Base-by-base conservation (phyloP, 139 green algal genomes). In the Volvox reticuliferus region DNA sequence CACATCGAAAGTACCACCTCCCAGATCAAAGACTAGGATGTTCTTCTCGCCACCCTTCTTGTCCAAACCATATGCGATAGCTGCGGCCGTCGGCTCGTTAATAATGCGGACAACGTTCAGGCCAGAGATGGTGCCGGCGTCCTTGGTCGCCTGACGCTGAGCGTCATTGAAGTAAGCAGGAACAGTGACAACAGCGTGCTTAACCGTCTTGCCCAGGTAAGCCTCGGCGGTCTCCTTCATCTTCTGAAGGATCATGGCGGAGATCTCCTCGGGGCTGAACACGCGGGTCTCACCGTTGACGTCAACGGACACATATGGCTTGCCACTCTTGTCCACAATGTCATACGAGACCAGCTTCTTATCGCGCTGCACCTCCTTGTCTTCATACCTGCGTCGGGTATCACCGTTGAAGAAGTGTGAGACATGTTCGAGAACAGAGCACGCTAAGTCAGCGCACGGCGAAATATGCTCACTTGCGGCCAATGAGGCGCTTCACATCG, bases 131-230 rank as follows among this genome's bases (percentile, higher is more conserved):
- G 92, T 95, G 79, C 96, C 96, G 14, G 97, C 96, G 86, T 99
- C 98, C 95, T 99, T 99, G 90, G 98, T 99, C 30, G 86, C 86
- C 86, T 90, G 86, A 30, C 98, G 94, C 96, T 99, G 98, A 0
- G 98, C 97, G 90, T 99, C 98, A 91, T 99, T 99, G 97, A 99
- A 99, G 96, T 99, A 99, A 14, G 98, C 98, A 20, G 98, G 98
- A 24, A 99, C 98, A 33, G 98, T 99, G 30, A 99, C 96, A 20
- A 99, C 98, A 3, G 98, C 98, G 32, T 90, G 86, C 87, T 96
- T 97, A 0, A 99, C 97, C 16, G 93, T 93, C 94, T 97, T 98
- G 87, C 97, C 97, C 32, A 99, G 96, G 94, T 94, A 99, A 2
- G 95, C 95, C 93, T 99, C 97, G 55, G 97, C 97, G 2, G 96